Percentiles rank a stretch among this genome's conserved stretches.
Conservation (phyloP, 495 filamentous ascomycete species). For the Penicillium bialowiezense region DNA sequence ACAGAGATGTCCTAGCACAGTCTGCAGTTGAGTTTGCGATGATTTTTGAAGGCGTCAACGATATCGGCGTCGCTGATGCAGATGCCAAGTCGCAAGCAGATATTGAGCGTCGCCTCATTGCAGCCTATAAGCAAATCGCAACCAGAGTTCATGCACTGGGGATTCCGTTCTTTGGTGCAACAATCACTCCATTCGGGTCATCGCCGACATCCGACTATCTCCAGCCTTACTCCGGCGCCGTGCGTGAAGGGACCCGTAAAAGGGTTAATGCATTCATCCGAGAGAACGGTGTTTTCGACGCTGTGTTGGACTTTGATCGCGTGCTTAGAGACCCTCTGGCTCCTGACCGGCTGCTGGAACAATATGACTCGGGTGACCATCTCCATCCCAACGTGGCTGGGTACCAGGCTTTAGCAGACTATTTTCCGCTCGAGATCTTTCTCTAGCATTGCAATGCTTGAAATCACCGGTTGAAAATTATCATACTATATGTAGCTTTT, state of each 20-base stretch:
- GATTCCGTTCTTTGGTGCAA: constrained; percentile 59
- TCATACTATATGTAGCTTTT: too few species aligned
- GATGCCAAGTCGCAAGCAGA: constrained; percentile 46
- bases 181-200: constrained; percentile 65
- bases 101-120: constrained; percentile 51
- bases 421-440: constrained; percentile 59
- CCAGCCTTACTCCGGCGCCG: constrained; percentile 52
- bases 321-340: constrained; percentile 51
- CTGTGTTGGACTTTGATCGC: constrained; percentile 61
- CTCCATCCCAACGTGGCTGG: constrained; percentile 68
- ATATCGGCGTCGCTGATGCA: constrained; percentile 55
- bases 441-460: not conserved
- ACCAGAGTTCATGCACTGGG: constrained; percentile 54
- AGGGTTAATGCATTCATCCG: constrained; percentile 64
- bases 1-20: constrained; percentile 60
- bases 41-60: constrained; percentile 74
- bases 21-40: constrained; percentile 59
- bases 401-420: constrained; percentile 59
- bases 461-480: too few species aligned
- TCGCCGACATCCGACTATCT: constrained; percentile 25
- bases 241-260: constrained; percentile 55
- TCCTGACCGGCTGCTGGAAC: constrained; percentile 36
- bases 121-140: constrained; percentile 57
- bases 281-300: constrained; percentile 55
- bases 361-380: constrained; percentile 67